Base-by-base conservation (phyloP, 2,329 filamentous ascomycete genomes). In the Arthrobotrys iridis region DNA sequence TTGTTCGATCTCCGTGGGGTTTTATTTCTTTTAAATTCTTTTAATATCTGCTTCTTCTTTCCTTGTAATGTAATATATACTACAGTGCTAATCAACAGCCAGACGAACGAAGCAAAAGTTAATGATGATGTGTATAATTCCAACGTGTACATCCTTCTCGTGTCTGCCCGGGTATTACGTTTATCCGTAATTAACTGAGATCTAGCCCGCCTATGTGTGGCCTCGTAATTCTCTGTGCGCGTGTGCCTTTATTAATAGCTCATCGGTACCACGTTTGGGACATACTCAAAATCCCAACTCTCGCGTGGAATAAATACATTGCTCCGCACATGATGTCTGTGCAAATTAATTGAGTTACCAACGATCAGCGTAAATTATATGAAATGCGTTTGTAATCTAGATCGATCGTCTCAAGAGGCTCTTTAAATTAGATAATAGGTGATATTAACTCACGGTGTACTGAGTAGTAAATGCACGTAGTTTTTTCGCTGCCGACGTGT, bases 61-160 rank as follows among this genome's bases (percentile, higher is more conserved):
- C 50, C 48, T 66, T 57, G 48, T 57, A 46, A 64, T 74, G 59
- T 62, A 66, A 67, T 48, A 64, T 67, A 64, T 62, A 74, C 26
- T 60, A 18, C 18, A 65, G 43, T 55, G 65, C 43, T 52, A 58
- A 70, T 62, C 41, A 37, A 40, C 52, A 60, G 43, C 68, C 30
- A 55, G 43, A 74, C 26, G 52, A 59, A 74, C 45, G 55, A 60
- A 57, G 55, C 41, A 26, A 35, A n/a, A 65, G 30, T 48, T 52
- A 62, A 62, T 70, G 45, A 70, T 60, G 52, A 70, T 33, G 30
- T n/a, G 26, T 50, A 60, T 59, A 46, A 46, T 22, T 15, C 26
- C 46, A 33, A 33, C 20, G 3, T n/a, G n/a, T 40, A 5, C 7
- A 8, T 35, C 5, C 26, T 13, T 4, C 4, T 5, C 33, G 18